Base-by-base conservation (phyloP, 306 rosid species). In the Pyrus betulifolia region DNA sequence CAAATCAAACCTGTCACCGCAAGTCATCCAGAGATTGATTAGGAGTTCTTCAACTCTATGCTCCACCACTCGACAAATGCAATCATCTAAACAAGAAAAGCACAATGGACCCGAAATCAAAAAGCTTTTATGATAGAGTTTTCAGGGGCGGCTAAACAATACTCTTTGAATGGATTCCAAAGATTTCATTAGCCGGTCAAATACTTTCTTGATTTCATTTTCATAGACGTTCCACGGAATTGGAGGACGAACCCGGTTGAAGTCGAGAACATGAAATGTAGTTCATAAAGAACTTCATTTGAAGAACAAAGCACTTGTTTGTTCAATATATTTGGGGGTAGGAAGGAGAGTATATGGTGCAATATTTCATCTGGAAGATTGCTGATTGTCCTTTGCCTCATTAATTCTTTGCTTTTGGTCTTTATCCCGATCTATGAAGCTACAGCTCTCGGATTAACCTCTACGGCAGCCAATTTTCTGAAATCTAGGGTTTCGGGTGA, bases 341-440 rank as follows among this genome's bases (percentile, higher is more conserved):
- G 27, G 38, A 74, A 74, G 38, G 77, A 74, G 58, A 74, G 77
- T 10, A 62, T 74, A 57, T 61, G 69, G 69, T 74, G 59, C 40
- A 44, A 62, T 38, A 74, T 27, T 17, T 4, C 27, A 44, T 61
- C 59, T 23, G 77, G 69, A 46, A 74, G 44, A 61, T 61, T n/a
- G 42, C 77, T 74, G 35, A 74, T 6, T 10, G 69, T 74, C 77
- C 17, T 42, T 33, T 44, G 58, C 31, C 25, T 69, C 18, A 15
- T 38, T 7, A 38, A 38, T 12, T n/a, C 23, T 19, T 35, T 66
- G 45, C 11, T 2, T 35, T 66, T 35, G 70, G 21, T 40, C 23
- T 5, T 28, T 40, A 9, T 27, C 71, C 18, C 18, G 2, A 46
- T 46, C 15, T 46, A 46, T 13, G 52, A 4, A 4, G 52, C 5